Evolutionary conservation across 2,329 filamentous ascomycete genomes (phyloP), one percentile per base, ranked within the genome.

Genomic region (Cladosporium sp.): DNA sequence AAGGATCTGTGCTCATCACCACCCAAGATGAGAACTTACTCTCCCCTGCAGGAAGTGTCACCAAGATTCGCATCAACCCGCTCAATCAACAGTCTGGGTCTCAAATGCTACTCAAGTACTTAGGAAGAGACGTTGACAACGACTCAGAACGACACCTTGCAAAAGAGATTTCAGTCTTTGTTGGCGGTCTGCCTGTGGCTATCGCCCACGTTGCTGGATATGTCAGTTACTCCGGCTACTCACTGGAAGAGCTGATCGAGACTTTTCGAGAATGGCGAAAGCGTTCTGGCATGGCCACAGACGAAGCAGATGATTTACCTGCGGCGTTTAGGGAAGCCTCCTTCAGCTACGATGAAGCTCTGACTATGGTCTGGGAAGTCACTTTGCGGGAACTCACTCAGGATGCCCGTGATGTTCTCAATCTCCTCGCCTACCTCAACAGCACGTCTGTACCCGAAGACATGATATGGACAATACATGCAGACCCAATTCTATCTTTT

Each of bases 341-440:
- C 12, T 43, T 30, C 40, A 43, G 24, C 13, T 30, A 30, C 27
- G 27, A 30, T 8, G 27, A 13, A 7, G 13, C 27, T 7, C 13
- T 30, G 27, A 13, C 27, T 8, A 30, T 30, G 27, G 27, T 30
- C 8, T 8, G 27, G 13, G 27, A 30, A 13, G 27, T 30, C 27
- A 30, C 27, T 13, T 30, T 30, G 27, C 27, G 27, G 2, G 27
- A 30, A 13, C 27, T 30, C 3, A 30, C 27, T 13, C 8, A 30
- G 13, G 27, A 30, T 30, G 27, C 27, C 27, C 27, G 27, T 7
- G 24, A 43, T 5, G 40, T 43, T 3, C 22, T 43, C 3, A 43
- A 43, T 15, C 27, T 43, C 7, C 1, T 43, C 12, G 40, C 40
- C 12, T 43, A 63, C 24, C 40, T 43, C 24, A 43, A 43, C 7